A percentile compares a stretch with the other conserved stretches of the same genome.
Evolutionary conservation across 352 stramenopile species (phyloP).

Genomic region (Thalassiosira ordinaria): DNA sequence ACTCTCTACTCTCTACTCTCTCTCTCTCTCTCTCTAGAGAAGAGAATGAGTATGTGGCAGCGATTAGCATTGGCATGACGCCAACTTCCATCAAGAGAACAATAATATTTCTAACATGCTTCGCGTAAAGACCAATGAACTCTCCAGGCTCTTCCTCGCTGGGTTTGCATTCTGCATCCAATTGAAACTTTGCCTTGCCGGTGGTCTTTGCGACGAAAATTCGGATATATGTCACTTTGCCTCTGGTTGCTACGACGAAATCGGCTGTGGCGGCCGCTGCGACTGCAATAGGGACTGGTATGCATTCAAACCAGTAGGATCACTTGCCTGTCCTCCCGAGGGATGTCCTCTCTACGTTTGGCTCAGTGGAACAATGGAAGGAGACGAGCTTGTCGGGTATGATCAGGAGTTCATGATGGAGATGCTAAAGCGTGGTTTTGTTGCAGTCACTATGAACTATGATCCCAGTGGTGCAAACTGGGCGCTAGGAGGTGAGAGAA

Average conservation of each 20-base stretch:
- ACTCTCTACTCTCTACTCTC: too few relatives aligned
- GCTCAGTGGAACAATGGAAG: too few relatives aligned
- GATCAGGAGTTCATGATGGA: slow-evolving; percentile 18
- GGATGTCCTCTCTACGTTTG: slow-evolving; percentile 10
- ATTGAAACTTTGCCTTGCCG: background rate
- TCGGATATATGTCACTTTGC: background rate
- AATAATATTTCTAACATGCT: too few relatives aligned
- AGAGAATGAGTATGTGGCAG: too few relatives aligned
- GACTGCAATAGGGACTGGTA: slow-evolving; percentile 3
- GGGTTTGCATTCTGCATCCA: background rate
- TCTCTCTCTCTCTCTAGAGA: too few relatives aligned
- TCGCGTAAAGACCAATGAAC: background rate
- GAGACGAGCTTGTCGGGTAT: too few relatives aligned
- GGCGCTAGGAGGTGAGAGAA: too few relatives aligned
- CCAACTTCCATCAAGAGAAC: too few relatives aligned
- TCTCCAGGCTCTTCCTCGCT: background rate
- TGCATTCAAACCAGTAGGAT: slow-evolving; percentile 2
- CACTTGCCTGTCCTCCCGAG: background rate
- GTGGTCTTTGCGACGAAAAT: slow-evolving; percentile 8
- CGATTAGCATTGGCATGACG: too few relatives aligned
- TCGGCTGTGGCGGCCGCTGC: background rate
- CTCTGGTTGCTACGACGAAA: background rate
- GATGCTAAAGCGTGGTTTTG: slow-evolving; percentile 8
- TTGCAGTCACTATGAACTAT: slow-evolving; percentile 10
- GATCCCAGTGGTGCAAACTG: too few relatives aligned